These are phyloP conservation scores for Filobasidium floriforme DNA, from an alignment of 768 basidiomycete species.

Conservation along the genomic window DNA sequence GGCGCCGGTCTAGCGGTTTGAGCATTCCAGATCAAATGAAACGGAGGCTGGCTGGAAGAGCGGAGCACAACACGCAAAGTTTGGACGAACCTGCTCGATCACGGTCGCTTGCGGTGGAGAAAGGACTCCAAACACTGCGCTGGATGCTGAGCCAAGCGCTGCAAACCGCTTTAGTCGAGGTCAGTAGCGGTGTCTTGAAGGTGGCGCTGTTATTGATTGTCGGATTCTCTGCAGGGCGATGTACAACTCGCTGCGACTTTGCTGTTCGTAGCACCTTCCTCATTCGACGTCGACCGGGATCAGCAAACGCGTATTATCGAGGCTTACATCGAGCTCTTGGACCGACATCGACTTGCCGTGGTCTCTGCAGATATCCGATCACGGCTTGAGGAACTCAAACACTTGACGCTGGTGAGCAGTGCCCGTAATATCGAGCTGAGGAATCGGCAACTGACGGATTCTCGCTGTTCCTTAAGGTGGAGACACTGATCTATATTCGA, in stretches of 20 bases:
- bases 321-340: conserved; percentile 20
- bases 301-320: conserved; percentile 13
- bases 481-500: conserved; percentile 19
- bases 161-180: neutral
- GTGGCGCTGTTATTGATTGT: neutral
- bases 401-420: conserved; percentile 17
- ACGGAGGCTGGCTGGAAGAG: neutral
- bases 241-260: conserved; percentile 17
- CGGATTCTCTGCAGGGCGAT: conserved; percentile 13
- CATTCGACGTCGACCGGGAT: conserved; percentile 3
- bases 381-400: conserved; percentile 1
- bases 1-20: conserved; percentile 2
- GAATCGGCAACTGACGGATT: neutral
- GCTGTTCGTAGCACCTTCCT: conserved; percentile 1
- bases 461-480: conserved; percentile 2
- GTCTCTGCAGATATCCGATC: conserved; percentile 16
- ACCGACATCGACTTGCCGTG: conserved; percentile 15
- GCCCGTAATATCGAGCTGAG: neutral
- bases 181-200: neutral
- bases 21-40: conserved; percentile 3
- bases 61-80: neutral
- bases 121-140: neutral
- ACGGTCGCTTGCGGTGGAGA: neutral
- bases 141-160: neutral
- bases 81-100: neutral